phyloP scores from a whole-genome alignment of 75 land plant species.

The Adiantum capillusveneris region DNA sequence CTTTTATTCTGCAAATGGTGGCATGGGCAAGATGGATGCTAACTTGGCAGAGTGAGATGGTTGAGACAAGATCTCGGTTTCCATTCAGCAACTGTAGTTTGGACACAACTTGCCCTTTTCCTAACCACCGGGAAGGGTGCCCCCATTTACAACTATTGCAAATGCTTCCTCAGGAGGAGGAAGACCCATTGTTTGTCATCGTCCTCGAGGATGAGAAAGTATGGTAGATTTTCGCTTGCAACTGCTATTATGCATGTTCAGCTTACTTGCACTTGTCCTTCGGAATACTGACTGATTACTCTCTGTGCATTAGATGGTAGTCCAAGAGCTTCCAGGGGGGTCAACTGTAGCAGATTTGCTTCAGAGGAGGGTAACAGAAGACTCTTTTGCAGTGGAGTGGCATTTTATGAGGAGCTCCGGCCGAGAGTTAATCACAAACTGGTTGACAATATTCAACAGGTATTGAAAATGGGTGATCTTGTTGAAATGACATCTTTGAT shows the following conservation, averaged over 20 bases:
- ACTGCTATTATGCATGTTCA: neutral
- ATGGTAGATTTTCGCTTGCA: neutral
- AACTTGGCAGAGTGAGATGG: constrained; percentile 83
- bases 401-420: too few relatives aligned
- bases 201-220: constrained; percentile 74
- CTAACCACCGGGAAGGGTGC: constrained; percentile 63
- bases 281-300: neutral
- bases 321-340: constrained; percentile 70
- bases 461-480: constrained; percentile 82
- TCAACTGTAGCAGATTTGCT: constrained; percentile 60
- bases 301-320: constrained; percentile 66
- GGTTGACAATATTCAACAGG: constrained; percentile 53
- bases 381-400: constrained; percentile 2
- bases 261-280: too few relatives aligned
- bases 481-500: constrained; percentile 40
- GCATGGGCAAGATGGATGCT: constrained; percentile 97
- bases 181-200: constrained; percentile 75
- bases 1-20: constrained; percentile 73
- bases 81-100: constrained; percentile 9
- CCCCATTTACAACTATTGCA: constrained; percentile 24
- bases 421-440: constrained; percentile 75
- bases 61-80: constrained; percentile 42
- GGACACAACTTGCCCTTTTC: constrained; percentile 51
- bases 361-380: constrained; percentile 40
- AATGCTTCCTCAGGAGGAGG: constrained; percentile 26